Percentiles rank a stretch among this genome's conserved stretches.
Evolutionary conservation across 805 yeast genomes (phyloP).

Genomic region (Yarrowia yakushimensis): DNA sequence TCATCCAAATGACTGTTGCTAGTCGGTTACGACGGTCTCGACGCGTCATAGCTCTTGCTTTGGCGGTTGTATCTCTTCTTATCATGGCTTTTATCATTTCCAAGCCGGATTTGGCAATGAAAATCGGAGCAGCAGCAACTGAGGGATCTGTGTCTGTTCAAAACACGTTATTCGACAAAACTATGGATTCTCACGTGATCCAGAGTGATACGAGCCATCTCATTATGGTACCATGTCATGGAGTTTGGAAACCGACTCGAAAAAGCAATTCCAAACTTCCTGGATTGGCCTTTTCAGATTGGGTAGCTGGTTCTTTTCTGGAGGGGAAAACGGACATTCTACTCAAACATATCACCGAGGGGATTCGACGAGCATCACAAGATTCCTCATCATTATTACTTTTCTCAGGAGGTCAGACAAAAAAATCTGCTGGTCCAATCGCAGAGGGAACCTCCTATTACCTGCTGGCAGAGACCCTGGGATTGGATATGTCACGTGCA

Average conservation of each 20-base stretch:
- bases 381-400: neutral
- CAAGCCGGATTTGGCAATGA: neutral
- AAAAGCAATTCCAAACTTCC: neutral
- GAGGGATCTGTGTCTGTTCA: neutral
- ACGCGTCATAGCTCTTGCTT: neutral
- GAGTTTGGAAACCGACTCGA: slow-evolving; percentile 4
- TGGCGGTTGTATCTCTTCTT: neutral
- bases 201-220: slow-evolving; percentile 5
- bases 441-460: slow-evolving; percentile 14
- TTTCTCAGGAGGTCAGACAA: slow-evolving; percentile 23
- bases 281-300: slow-evolving; percentile 3
- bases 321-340: slow-evolving; percentile 12
- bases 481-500: neutral
- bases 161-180: neutral
- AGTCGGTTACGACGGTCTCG: slow-evolving; percentile 2
- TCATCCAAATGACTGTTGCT: neutral
- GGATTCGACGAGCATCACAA: neutral
- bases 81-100: slow-evolving; percentile 12
- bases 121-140: neutral
- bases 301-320: slow-evolving; percentile 3
- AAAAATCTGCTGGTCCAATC: neutral
- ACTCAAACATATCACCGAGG: slow-evolving; percentile 9
- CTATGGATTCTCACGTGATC: neutral
- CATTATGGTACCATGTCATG: slow-evolving; percentile 18
- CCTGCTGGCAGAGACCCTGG: slow-evolving; percentile 1